Percentiles rank a stretch among this genome's conserved stretches.
phyloP scores from a whole-genome alignment of 148 eudicot genomes.

The Rhododendron kiyosumense region DNA sequence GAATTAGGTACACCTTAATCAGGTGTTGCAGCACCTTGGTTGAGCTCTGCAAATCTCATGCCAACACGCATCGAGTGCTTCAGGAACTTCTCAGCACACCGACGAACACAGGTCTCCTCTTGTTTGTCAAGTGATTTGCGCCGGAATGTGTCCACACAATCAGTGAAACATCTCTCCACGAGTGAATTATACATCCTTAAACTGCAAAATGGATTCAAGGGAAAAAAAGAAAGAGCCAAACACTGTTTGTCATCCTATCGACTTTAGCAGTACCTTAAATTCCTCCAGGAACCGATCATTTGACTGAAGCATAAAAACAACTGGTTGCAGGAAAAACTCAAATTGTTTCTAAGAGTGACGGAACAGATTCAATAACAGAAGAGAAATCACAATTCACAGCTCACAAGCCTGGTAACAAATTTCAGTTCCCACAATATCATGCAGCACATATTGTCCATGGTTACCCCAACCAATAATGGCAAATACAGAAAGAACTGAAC shows the following conservation, averaged over 20 bases:
- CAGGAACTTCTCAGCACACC: constrained; percentile 66
- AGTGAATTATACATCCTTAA: constrained; percentile 59
- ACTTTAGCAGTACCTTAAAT: not conserved
- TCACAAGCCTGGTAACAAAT: not conserved
- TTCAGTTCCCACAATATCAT: not conserved
- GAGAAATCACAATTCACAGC: not conserved
- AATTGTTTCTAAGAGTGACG: not conserved
- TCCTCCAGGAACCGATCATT: not conserved
- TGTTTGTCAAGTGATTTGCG: constrained; percentile 56
- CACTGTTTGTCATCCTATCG: not conserved
- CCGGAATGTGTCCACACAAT: constrained; percentile 52
- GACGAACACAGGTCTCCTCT: constrained; percentile 54
- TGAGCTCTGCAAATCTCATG: constrained; percentile 59
- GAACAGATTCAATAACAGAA: not conserved
- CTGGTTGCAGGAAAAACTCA: not conserved
- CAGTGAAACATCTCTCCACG: constrained; percentile 61
- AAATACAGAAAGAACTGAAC: not conserved
- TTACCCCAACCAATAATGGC: not conserved
- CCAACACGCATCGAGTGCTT: constrained; percentile 69
- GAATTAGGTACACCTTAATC: constrained; percentile 17
- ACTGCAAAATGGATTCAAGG: constrained; percentile 19
- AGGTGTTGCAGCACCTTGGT: constrained; percentile 48
- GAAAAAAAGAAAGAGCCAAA: not conserved
- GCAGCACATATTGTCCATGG: not conserved
- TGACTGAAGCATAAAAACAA: not conserved